Conservation (phyloP, 1,284 basidiomycete species). For the Ustilago crameri region DNA sequence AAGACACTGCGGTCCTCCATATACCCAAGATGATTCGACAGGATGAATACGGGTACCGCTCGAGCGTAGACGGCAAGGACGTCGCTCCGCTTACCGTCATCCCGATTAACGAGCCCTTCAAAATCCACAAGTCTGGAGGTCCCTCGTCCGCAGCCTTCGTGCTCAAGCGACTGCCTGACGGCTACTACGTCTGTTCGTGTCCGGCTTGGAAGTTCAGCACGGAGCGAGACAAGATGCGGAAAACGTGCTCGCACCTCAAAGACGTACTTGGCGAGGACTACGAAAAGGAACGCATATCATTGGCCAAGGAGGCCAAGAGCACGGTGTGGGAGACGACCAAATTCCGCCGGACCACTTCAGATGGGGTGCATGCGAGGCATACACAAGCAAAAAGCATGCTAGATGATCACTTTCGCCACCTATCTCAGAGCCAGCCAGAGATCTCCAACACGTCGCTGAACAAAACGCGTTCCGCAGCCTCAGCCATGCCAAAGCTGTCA, state of each 20-base stretch:
- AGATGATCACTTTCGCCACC: slow-evolving; percentile 32
- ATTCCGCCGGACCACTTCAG: slow-evolving; percentile 26
- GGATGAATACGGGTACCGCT: slow-evolving; percentile 47
- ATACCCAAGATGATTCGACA: slow-evolving; percentile 45
- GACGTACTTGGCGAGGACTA: slow-evolving; percentile 74
- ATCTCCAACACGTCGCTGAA: neutral
- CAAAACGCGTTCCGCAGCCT: neutral
- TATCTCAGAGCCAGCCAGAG: slow-evolving; percentile 35
- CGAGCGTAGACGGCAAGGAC: slow-evolving; percentile 32
- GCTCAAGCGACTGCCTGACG: slow-evolving; percentile 33
- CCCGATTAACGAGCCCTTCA: slow-evolving; percentile 18
- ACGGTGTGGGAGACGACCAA: slow-evolving; percentile 39
- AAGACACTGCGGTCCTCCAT: slow-evolving; percentile 33
- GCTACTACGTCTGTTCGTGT: slow-evolving; percentile 71
- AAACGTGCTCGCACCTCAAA: slow-evolving; percentile 76
- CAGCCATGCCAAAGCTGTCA: neutral
- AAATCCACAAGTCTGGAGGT: slow-evolving; percentile 18
- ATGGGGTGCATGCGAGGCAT: slow-evolving; percentile 32
- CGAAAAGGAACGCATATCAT: slow-evolving; percentile 67
- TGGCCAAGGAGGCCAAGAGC: slow-evolving; percentile 29
- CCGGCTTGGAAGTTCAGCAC: slow-evolving; percentile 71
- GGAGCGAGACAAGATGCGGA: slow-evolving; percentile 72
- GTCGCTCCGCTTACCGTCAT: slow-evolving; percentile 31
- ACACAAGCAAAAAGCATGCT: slow-evolving; percentile 38
- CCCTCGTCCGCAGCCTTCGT: slow-evolving; percentile 7